Conservation (phyloP, 495 filamentous ascomycete species). For the Tuber indicum region DNA sequence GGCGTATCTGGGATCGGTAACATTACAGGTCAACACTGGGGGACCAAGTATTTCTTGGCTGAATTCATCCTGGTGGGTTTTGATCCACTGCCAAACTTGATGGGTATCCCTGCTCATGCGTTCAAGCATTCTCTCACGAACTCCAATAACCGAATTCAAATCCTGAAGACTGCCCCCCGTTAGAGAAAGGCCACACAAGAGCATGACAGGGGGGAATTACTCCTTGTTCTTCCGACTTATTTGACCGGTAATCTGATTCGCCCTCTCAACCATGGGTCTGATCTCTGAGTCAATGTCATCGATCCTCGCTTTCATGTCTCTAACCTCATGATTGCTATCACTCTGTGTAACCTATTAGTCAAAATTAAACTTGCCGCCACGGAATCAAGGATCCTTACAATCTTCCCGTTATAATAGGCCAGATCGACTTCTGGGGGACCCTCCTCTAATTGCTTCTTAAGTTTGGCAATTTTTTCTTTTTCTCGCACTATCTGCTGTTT, state of each 20-base stretch:
- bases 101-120: constrained; percentile 55
- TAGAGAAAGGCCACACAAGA: constrained; percentile 2
- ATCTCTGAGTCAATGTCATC: constrained; percentile 43
- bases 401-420: constrained; percentile 50
- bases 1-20: constrained; percentile 68
- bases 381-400: constrained; percentile 46
- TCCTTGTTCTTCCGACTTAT: constrained; percentile 47
- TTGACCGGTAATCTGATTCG: constrained; percentile 28
- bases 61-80: constrained; percentile 63
- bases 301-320: constrained; percentile 47
- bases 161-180: constrained; percentile 44
- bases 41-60: constrained; percentile 80
- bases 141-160: constrained; percentile 70
- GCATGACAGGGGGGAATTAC: neutral
- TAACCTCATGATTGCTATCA: constrained; percentile 47
- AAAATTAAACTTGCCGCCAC: constrained; percentile 9
- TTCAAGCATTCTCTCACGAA: constrained; percentile 59
- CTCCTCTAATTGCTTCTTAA: constrained; percentile 46
- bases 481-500: constrained; percentile 48
- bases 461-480: constrained; percentile 43
- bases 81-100: constrained; percentile 72
- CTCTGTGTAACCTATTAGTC: constrained; percentile 39
- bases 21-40: constrained; percentile 69
- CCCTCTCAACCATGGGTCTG: constrained; percentile 33
- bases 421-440: constrained; percentile 49